phyloP scores from a whole-genome alignment of 768 basidiomycete genomes.

The Amanita inopinata region DNA sequence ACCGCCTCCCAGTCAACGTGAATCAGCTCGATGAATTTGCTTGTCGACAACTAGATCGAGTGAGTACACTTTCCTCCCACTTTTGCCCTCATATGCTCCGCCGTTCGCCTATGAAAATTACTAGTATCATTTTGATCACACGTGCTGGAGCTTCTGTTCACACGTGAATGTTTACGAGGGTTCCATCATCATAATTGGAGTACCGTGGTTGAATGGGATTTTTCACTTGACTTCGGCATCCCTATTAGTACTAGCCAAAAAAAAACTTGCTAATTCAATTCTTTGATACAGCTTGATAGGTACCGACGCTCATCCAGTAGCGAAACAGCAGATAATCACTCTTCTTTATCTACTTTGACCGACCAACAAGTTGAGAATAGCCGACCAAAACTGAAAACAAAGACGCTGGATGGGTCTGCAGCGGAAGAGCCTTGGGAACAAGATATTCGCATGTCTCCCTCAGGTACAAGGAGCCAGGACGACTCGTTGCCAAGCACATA shows the following conservation, averaged over 20 bases:
- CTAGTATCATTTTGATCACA: background rate
- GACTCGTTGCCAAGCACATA: too few relatives aligned
- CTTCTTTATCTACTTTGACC: constrained; percentile 10
- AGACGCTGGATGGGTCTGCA: constrained; percentile 15
- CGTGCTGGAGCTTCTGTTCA: too few relatives aligned
- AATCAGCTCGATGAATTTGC: constrained; percentile 81
- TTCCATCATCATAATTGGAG: too few relatives aligned
- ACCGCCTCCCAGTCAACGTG: constrained; percentile 65
- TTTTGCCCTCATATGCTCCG: constrained; percentile 1
- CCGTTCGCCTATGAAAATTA: background rate
- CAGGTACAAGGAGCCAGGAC: too few relatives aligned
- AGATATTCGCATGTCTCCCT: background rate
- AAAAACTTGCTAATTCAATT: too few relatives aligned
- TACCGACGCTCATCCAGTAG: constrained; percentile 33
- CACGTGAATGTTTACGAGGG: too few relatives aligned
- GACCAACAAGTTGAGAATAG: constrained; percentile 12
- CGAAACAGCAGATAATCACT: constrained; percentile 14
- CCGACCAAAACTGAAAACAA: constrained; percentile 17
- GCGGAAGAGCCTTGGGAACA: constrained; percentile 3
- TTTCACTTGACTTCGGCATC: too few relatives aligned
- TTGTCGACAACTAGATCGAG: constrained; percentile 77
- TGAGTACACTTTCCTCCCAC: constrained; percentile 26
- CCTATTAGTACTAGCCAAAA: too few relatives aligned
- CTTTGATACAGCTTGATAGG: constrained; percentile 39
- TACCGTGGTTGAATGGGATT: too few relatives aligned